phyloP scores from a whole-genome alignment of 257 asterid species.

The Salvia hispanica region DNA sequence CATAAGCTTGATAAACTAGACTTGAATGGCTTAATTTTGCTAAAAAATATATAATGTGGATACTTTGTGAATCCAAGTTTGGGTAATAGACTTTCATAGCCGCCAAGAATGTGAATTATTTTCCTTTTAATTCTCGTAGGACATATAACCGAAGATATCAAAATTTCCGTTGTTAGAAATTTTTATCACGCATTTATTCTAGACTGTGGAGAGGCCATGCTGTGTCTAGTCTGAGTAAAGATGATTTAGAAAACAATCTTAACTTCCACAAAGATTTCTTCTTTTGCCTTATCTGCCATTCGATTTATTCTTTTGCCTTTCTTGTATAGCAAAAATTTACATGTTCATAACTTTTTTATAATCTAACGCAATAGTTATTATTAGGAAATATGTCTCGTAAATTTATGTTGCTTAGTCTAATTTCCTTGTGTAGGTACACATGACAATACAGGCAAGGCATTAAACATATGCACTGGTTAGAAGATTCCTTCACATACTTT shows the following conservation, averaged over 20 bases:
- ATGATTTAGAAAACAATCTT: background rate
- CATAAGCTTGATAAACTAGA: background rate
- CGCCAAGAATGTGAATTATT: background rate
- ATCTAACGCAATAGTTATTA: background rate
- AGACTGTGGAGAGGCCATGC: background rate
- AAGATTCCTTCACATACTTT: background rate
- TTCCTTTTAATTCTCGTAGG: background rate
- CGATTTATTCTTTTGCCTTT: background rate
- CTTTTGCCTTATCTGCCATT: background rate
- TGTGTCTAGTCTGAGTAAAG: background rate
- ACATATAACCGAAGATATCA: background rate
- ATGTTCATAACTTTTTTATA: background rate
- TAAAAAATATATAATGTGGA: background rate
- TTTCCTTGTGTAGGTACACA: constrained; percentile 30
- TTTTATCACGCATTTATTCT: background rate
- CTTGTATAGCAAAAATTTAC: background rate
- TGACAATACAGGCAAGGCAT: constrained; percentile 3
- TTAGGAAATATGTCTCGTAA: background rate
- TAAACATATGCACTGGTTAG: background rate
- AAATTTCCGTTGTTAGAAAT: background rate
- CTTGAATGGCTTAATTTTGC: background rate
- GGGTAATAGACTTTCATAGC: background rate
- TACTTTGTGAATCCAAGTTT: background rate
- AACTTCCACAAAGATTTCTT: background rate
- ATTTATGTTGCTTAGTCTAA: background rate